phyloP scores from a whole-genome alignment of 73 alveolate genomes.

The Paramecium octaurelia region DNA sequence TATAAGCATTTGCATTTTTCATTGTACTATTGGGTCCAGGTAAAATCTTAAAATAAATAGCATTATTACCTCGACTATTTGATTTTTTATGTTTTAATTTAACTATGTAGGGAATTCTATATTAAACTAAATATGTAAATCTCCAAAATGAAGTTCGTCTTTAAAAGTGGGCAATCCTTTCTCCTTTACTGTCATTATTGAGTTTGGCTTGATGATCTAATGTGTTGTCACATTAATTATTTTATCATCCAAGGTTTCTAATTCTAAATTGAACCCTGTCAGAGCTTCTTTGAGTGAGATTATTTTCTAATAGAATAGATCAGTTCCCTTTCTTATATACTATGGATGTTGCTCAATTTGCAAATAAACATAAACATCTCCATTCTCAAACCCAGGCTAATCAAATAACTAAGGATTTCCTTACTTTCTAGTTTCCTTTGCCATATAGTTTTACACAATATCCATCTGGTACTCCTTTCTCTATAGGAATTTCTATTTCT shows the following conservation, averaged over 20 bases:
- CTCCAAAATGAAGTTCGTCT: background rate
- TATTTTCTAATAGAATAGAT: conserved; percentile 5
- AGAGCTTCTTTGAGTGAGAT: background rate
- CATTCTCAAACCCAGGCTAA: background rate
- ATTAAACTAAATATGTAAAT: conserved; percentile 4
- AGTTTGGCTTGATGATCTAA: background rate
- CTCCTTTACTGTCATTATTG: background rate
- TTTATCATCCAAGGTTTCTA: background rate
- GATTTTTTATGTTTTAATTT: background rate
- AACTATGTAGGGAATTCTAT: background rate
- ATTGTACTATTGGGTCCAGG: background rate
- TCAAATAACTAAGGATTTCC: background rate
- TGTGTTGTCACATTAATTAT: background rate
- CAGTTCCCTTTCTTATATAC: conserved; percentile 12
- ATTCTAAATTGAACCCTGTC: background rate
- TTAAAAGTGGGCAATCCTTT: background rate
- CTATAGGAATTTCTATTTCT: conserved; percentile 20
- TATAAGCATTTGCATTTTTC: background rate
- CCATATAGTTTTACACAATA: conserved; percentile 11
- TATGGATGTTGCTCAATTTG: background rate
- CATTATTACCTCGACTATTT: background rate
- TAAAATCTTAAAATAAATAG: background rate
- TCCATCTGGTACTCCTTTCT: conserved; percentile 22
- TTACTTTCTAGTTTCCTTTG: background rate
- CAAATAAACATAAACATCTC: background rate